Percentiles rank a stretch among this genome's conserved stretches.
phyloP scores from a whole-genome alignment of 805 yeast genomes.

The Lipomyces chichibuensis region DNA sequence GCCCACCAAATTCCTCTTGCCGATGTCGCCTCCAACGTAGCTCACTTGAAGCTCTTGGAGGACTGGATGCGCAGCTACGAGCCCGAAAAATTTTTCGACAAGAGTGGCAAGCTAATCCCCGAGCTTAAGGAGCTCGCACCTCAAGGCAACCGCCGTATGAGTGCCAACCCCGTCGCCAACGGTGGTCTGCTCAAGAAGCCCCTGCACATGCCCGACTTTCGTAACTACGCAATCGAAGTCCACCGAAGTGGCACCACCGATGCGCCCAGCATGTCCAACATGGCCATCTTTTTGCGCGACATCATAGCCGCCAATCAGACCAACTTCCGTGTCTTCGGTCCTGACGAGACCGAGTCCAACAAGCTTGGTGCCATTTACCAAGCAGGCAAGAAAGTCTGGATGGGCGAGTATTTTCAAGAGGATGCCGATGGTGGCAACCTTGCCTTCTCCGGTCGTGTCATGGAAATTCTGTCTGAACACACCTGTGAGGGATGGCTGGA shows the following conservation, averaged over 20 bases:
- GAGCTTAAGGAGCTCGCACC: constrained; percentile 11
- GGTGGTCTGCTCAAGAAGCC: constrained; percentile 9
- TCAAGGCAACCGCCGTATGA: constrained; percentile 6
- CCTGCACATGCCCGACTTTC: constrained; percentile 11
- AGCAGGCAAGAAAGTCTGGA: constrained; percentile 11
- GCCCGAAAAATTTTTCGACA: constrained; percentile 8
- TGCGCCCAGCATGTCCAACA: constrained; percentile 10
- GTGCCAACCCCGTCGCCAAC: constrained; percentile 14
- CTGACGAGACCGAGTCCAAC: constrained; percentile 14
- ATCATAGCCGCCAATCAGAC: constrained; percentile 10
- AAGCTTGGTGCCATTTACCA: constrained; percentile 10
- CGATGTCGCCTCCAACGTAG: constrained; percentile 7
- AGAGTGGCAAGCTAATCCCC: constrained; percentile 13
- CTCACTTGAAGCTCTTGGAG: constrained; percentile 7
- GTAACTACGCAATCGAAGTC: constrained; percentile 8
- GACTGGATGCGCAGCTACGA: constrained; percentile 10
- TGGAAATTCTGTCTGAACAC: constrained; percentile 13
- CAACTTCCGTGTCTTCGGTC: constrained; percentile 13
- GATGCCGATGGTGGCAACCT: constrained; percentile 14
- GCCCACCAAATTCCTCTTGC: constrained; percentile 11
- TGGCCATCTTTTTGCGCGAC: constrained; percentile 7
- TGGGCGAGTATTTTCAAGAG: constrained; percentile 11
- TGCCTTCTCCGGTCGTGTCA: constrained; percentile 11
- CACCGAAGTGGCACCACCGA: constrained; percentile 7
- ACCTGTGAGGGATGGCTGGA: constrained; percentile 14